phyloP scores from a whole-genome alignment of 768 basidiomycete species.

The Termitomyces sp. region DNA sequence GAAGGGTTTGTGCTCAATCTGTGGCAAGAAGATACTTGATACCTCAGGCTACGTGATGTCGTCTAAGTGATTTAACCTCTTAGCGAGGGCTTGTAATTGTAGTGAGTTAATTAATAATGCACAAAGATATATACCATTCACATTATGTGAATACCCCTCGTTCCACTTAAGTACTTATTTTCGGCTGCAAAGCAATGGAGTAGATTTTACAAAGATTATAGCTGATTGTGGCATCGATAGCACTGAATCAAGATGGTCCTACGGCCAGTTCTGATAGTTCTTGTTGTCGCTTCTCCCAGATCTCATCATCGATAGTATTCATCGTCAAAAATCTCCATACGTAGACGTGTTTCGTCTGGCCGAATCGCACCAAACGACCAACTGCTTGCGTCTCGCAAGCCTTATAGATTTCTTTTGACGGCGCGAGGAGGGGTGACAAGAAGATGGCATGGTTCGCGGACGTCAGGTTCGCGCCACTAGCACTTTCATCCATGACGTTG shows the following conservation, averaged over 20 bases:
- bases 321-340: constrained; percentile 82
- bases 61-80: constrained; percentile 46
- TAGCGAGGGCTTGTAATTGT: constrained; percentile 6
- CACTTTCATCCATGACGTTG: constrained; percentile 92
- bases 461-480: constrained; percentile 91
- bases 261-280: constrained; percentile 12
- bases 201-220: constrained; percentile 2
- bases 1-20: constrained; percentile 83
- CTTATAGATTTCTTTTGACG: constrained; percentile 77
- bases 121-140: not conserved
- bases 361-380: constrained; percentile 78
- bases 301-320: constrained; percentile 86
- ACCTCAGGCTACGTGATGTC: constrained; percentile 84
- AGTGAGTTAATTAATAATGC: constrained; percentile 1
- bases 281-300: constrained; percentile 54
- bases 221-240: constrained; percentile 1
- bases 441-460: constrained; percentile 94
- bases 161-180: not conserved
- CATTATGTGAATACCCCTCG: not conserved
- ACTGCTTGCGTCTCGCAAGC: constrained; percentile 82
- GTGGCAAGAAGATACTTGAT: constrained; percentile 82
- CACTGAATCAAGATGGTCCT: constrained; percentile 7
- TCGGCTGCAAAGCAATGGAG: not conserved
- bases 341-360: constrained; percentile 74
- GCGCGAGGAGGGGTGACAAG: constrained; percentile 83